Evolutionary conservation across 768 basidiomycete genomes (phyloP).

Genomic region (Sistotremastrum suecicum): DNA sequence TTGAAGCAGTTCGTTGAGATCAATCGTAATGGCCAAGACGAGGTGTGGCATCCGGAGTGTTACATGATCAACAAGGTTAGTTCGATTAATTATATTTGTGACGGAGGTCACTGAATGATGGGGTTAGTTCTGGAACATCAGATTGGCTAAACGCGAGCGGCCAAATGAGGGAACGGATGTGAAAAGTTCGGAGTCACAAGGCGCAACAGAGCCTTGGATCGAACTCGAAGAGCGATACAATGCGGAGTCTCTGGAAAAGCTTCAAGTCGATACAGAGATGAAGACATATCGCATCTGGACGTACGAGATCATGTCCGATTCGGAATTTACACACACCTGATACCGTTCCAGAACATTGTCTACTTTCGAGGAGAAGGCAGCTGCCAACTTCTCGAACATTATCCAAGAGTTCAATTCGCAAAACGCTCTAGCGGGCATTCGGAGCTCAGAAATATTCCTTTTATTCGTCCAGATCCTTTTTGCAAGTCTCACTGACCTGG

Average conservation of each 20-base stretch:
- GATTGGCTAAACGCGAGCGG: conserved; percentile 27
- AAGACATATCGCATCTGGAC: conserved; percentile 99
- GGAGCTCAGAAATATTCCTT: conserved; percentile 98
- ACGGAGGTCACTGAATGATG: background rate
- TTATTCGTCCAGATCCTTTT: conserved; percentile 96
- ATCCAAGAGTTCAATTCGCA: conserved; percentile 92
- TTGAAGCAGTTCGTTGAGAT: conserved; percentile 99
- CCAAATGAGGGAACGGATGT: background rate
- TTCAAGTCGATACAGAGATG: conserved; percentile 89
- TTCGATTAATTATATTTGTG: conserved; percentile 1
- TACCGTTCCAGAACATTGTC: conserved; percentile 58
- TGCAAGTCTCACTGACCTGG: conserved; percentile 91
- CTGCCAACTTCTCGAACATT: conserved; percentile 99
- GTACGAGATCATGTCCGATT: conserved; percentile 31
- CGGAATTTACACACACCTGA: conserved; percentile 5
- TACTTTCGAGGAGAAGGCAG: conserved; percentile 97
- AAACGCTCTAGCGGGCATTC: conserved; percentile 89
- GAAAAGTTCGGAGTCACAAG: conserved; percentile 7
- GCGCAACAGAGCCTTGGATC: conserved; percentile 22
- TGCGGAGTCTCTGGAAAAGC: conserved; percentile 66
- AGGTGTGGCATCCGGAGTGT: conserved; percentile 99
- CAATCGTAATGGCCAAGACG: conserved; percentile 94
- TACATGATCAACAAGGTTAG: conserved; percentile 99
- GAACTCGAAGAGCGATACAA: conserved; percentile 77
- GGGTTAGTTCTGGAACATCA: conserved; percentile 95